Conservation (phyloP, 768 basidiomycete species). For the Arthromyces matolae region DNA sequence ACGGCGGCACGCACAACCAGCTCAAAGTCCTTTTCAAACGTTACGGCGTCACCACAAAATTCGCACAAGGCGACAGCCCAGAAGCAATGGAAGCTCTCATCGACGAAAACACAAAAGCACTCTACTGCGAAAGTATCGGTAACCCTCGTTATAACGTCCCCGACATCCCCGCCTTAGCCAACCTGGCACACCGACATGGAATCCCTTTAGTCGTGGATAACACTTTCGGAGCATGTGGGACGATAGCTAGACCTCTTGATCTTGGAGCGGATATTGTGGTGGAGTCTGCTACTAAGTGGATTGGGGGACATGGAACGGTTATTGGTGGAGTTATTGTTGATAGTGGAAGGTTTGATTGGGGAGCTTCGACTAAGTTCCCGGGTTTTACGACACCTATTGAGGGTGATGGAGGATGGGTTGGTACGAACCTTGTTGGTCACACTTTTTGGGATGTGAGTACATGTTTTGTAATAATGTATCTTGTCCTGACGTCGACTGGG, state of each 20-base stretch:
- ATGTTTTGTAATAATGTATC: background rate
- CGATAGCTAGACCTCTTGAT: constrained; percentile 25
- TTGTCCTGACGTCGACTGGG: background rate
- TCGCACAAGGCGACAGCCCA: constrained; percentile 45
- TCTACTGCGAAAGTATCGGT: constrained; percentile 59
- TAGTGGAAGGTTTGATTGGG: constrained; percentile 57
- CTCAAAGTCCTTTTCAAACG: constrained; percentile 48
- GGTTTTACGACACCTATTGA: constrained; percentile 12
- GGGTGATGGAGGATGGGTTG: constrained; percentile 11
- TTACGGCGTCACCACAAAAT: constrained; percentile 50
- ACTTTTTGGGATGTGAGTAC: constrained; percentile 16
- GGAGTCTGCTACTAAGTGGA: constrained; percentile 40
- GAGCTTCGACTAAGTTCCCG: constrained; percentile 45
- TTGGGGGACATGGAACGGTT: constrained; percentile 62
- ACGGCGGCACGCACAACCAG: constrained; percentile 47
- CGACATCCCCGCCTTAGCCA: constrained; percentile 52
- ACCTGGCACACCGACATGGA: constrained; percentile 57
- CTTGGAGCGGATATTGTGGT: constrained; percentile 33
- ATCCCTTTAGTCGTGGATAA: constrained; percentile 69
- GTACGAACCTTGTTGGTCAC: constrained; percentile 12
- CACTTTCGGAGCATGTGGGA: constrained; percentile 62
- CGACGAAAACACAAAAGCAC: constrained; percentile 55
- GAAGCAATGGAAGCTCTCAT: constrained; percentile 47
- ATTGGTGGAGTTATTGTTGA: constrained; percentile 64
- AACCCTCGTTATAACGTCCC: constrained; percentile 57